Evolutionary conservation across 2,329 filamentous ascomycete genomes (phyloP), one percentile per base, ranked within the genome.

Genomic region (Pyricularia sp.): DNA sequence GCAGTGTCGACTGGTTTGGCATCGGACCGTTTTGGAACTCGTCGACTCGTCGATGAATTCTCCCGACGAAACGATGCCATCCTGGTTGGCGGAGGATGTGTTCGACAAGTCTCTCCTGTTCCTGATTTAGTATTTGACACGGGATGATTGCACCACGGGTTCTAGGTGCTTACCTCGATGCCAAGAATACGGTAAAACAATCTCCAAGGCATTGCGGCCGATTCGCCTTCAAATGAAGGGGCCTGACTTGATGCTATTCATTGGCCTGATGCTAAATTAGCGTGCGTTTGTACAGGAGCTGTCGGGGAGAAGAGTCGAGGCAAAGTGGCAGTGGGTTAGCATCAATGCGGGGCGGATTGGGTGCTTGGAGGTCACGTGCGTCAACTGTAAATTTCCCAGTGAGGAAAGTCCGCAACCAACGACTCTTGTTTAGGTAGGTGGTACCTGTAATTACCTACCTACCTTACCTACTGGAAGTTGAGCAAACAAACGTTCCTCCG

Each of bases 21-120:
- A 84, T 78, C 28, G 82, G 80, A 11, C 85, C 85, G 70, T 86
- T 71, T 64, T 80, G 79, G 23, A 77, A 74, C 70, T 86, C 83
- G 72, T 87, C 76, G 55, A 87, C 79, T 3, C 75, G 78, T 17
- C 80, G 79, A 70, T 87, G 84, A 42, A 87, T 83, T n/a, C 81
- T 79, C 9, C 82, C 82, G 58, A 87, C 85, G 3, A 79, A 80
- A 70, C 80, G 81, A 71, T 86, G 84, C 73, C 86, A 87, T 10
- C 78, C 77, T 1, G 83, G 84, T 20, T 80, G 83, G 28, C 79
- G 78, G 20, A 87, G 81, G 68, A 86, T 82, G 82, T 85, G 70
- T 26, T 63, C 26, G 25, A 63, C 59, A 26, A 63, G 59, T 17
- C 25, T 63, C 59, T 63, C 66, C 17, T 67, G 69, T 65, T 50